phyloP scores from a whole-genome alignment of 2,329 filamentous ascomycete genomes.

The Neonectria coccinea region DNA sequence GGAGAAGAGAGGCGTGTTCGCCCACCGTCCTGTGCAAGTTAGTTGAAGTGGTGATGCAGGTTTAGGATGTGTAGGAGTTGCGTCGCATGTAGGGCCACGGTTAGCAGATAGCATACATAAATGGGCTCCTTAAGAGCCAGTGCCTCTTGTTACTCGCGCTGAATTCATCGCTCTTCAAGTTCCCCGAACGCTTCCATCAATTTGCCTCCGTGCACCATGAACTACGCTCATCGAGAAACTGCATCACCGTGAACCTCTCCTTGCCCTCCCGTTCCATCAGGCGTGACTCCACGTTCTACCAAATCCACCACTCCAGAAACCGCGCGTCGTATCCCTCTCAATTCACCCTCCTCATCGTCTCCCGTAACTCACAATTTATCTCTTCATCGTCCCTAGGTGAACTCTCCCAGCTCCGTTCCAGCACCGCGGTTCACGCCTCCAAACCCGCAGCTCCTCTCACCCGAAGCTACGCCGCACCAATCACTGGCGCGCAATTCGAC shows the following conservation, averaged over 20 bases:
- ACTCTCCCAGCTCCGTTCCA: conserved; percentile 1
- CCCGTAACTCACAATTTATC: neutral
- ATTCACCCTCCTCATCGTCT: neutral
- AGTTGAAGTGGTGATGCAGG: too few relatives aligned
- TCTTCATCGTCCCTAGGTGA: neutral
- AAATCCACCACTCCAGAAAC: neutral
- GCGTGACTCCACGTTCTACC: neutral
- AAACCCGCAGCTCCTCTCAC: conserved; percentile 41
- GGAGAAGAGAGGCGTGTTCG: too few relatives aligned
- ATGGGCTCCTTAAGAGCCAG: too few relatives aligned
- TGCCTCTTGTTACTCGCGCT: too few relatives aligned
- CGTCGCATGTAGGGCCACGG: too few relatives aligned
- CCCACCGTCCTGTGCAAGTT: too few relatives aligned
- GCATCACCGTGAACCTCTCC: neutral
- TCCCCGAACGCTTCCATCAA: neutral
- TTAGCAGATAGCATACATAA: too few relatives aligned
- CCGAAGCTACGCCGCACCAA: conserved; percentile 54
- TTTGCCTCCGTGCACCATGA: neutral
- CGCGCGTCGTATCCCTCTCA: neutral
- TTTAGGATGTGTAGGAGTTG: too few relatives aligned
- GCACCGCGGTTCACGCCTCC: neutral
- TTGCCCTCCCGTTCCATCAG: neutral
- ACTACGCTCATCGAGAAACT: neutral
- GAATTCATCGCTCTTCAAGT: too few relatives aligned
- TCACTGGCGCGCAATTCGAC: conserved; percentile 48